Conservation (phyloP, 805 yeast genomes). For the Candida chauliodis region DNA sequence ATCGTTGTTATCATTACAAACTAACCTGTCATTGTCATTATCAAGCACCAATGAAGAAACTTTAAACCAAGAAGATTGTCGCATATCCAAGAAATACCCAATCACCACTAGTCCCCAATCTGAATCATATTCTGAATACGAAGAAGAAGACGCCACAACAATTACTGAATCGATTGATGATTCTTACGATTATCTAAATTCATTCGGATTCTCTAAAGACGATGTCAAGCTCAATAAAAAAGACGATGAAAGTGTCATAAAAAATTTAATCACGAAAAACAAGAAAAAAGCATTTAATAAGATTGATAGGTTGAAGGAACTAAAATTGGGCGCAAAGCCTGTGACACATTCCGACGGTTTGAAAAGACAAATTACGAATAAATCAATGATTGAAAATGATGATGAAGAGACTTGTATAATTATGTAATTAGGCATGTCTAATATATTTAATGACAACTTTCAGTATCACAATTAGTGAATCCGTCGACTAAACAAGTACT, state of each 20-base stretch:
- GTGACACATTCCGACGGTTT: background rate
- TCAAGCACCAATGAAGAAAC: background rate
- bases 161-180: conserved; percentile 13
- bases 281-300: no score
- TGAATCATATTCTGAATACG: background rate
- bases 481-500: conserved; percentile 28
- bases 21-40: background rate
- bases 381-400: background rate
- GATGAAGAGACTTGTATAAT: conserved; percentile 5
- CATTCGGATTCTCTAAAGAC: conserved; percentile 12
- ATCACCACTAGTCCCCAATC: background rate
- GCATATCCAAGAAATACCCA: conserved; percentile 5
- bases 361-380: background rate
- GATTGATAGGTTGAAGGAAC: no score
- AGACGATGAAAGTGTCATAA: background rate
- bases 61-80: background rate
- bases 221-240: background rate
- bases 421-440: conserved; percentile 3
- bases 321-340: no score
- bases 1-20: conserved; percentile 1
- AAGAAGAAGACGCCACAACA: conserved; percentile 2
- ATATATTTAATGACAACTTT: conserved; percentile 7
- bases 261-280: no score
- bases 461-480: conserved; percentile 27
- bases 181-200: conserved; percentile 15